phyloP scores from a whole-genome alignment of 352 stramenopile species.

The Globisporangium echinulatum region DNA sequence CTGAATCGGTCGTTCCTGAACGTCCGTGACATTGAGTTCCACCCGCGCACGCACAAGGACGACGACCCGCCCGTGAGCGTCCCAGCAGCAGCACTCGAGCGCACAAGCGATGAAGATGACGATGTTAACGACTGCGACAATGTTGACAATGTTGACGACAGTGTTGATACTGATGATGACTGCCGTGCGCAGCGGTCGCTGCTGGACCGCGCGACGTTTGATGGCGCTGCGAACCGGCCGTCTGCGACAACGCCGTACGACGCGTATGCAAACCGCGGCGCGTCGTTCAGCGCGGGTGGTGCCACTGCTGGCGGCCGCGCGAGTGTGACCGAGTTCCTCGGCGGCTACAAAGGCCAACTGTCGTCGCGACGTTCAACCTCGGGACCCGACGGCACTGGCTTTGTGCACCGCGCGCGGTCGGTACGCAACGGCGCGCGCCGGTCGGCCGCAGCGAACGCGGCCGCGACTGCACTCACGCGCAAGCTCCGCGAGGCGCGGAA shows the following conservation, averaged over 20 bases:
- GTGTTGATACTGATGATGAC: no score
- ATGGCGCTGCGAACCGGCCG: not conserved
- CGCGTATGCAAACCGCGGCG: not conserved
- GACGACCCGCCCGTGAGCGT: slow-evolving; percentile 8
- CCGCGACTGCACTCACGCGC: slow-evolving; percentile 24
- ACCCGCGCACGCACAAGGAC: slow-evolving; percentile 15
- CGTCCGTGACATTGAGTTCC: slow-evolving; percentile 42
- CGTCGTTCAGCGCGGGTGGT: slow-evolving; percentile 9
- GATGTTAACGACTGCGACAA: slow-evolving; percentile 15
- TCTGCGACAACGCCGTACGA: not conserved
- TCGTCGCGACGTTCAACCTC: slow-evolving; percentile 23
- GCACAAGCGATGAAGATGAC: slow-evolving; percentile 6
- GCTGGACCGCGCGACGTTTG: slow-evolving; percentile 6
- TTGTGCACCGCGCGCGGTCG: slow-evolving; percentile 37
- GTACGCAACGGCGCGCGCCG: slow-evolving; percentile 33
- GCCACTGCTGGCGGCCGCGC: slow-evolving; percentile 33
- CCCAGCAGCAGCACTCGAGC: slow-evolving; percentile 4
- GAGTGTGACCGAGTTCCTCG: slow-evolving; percentile 61
- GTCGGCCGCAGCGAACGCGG: slow-evolving; percentile 21
- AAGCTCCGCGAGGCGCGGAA: slow-evolving; percentile 44
- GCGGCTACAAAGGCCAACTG: slow-evolving; percentile 52
- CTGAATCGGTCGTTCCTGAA: slow-evolving; percentile 46
- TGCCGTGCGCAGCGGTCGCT: not conserved
- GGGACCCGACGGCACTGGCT: slow-evolving; percentile 15
- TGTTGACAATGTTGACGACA: slow-evolving; percentile 15